Base-by-base conservation (phyloP, 2,329 filamentous ascomycete genomes). In the Immersiporthe knoxdaviesiana region DNA sequence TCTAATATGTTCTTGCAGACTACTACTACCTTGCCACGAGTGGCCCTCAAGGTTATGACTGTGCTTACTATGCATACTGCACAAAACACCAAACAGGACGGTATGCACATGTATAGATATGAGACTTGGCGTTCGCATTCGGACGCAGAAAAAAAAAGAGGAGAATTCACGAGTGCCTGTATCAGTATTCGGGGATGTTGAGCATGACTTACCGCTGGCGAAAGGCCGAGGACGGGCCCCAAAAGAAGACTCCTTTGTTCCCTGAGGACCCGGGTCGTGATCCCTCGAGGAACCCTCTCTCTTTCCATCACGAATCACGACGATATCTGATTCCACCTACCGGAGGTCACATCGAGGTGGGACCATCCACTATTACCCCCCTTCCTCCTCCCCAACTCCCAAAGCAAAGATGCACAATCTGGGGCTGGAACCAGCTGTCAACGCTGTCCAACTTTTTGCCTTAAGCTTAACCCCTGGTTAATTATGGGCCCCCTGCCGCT, bases 391-490 rank as follows among this genome's bases (percentile, higher is more conserved):
- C 41, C 21, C n/a, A n/a, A n/a, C n/a, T n/a, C n/a, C n/a, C n/a
- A n/a, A 18, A n/a, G 44, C 7, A 5, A 47, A 47, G 8, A 37
- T 16, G 18, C 58, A 56, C 24, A 16, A 18, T 56, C 52, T 56
- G 52, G 59, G n/a, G 35, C 35, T 44, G 35, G 37, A 39, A 39
- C 35, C 39, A 27, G 59, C 59, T 44, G 59, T 62, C 59, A 21
- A 44, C 16, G 59, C 59, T 44, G 59, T 62, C 59, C 35, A 44
- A 12, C 37, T 16, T 39, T 60, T 62, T 47, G 18, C 21, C 27
- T 50, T 63, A 63, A 52, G 61, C 39, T 63, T 63, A 63, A 47
- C 39, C 41, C 62, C 62, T 18, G 62, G 37, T 54, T 32, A 24
- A 64, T 35, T 35, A n/a, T 37, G 21, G 21, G 18, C n/a, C 27